Conservation (phyloP, 306 rosid genomes). For the Quercus agrifolia region DNA sequence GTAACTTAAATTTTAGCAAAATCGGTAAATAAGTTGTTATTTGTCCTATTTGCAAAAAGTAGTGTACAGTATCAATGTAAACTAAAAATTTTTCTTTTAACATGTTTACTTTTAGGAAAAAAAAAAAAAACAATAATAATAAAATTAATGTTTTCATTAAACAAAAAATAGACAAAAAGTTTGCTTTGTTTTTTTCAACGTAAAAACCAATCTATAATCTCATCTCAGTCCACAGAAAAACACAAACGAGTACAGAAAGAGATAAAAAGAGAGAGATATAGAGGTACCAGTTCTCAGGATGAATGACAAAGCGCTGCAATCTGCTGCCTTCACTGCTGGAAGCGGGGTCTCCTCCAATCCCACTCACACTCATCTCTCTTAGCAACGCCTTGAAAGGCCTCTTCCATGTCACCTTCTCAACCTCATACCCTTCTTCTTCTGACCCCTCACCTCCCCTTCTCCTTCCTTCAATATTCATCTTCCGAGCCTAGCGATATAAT, state of each 20-base stretch:
- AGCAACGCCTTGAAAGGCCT: not conserved
- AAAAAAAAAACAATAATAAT: no score
- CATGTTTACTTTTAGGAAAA: no score
- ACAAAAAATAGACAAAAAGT: no score
- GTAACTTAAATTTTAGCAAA: no score
- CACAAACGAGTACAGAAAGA: not conserved
- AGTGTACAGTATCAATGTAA: no score
- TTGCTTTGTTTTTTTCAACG: no score
- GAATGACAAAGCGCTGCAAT: conserved; percentile 21
- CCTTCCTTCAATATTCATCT: not conserved
- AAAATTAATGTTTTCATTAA: no score
- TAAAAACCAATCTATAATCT: not conserved
- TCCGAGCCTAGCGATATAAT: not conserved
- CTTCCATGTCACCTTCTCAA: conserved; percentile 1
- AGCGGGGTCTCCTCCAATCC: not conserved
- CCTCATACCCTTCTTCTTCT: conserved; percentile 21
- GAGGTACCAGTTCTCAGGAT: conserved; percentile 33
- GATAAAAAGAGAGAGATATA: not conserved
- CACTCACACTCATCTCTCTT: not conserved
- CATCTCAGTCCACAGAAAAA: not conserved
- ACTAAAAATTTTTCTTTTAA: no score
- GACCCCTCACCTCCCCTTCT: not conserved
- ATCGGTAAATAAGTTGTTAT: fast-evolving
- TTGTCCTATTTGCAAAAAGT: no score
- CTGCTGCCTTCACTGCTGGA: not conserved